A percentile compares a stretch with the other conserved stretches of the same genome.
Evolutionary conservation across 352 stramenopile genomes (phyloP).

Genomic region (Phytophthora nicotianae): DNA sequence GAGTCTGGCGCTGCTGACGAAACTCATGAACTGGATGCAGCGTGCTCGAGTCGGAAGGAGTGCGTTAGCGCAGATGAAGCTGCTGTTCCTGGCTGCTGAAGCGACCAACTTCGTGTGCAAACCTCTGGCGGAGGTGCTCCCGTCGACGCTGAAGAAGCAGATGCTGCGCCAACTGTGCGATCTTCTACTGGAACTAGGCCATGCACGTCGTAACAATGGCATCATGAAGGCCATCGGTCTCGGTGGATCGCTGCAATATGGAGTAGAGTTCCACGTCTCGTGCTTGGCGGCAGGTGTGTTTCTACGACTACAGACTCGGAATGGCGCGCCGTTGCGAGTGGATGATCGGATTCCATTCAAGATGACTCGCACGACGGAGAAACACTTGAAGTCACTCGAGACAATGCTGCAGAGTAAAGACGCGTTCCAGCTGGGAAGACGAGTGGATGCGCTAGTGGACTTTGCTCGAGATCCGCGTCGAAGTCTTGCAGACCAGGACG

Average conservation of each 20-base stretch:
- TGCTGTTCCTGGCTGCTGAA: conserved; percentile 81
- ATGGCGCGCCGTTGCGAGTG: conserved; percentile 64
- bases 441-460: conserved; percentile 73
- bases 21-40: conserved; percentile 79
- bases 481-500: conserved; percentile 84
- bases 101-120: conserved; percentile 76
- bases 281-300: conserved; percentile 80
- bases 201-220: conserved; percentile 75
- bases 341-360: conserved; percentile 83
- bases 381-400: conserved; percentile 74
- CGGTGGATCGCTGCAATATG: conserved; percentile 72
- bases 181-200: conserved; percentile 63
- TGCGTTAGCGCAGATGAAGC: conserved; percentile 78
- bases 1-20: conserved; percentile 68
- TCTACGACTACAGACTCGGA: conserved; percentile 78
- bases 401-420: conserved; percentile 79
- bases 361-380: conserved; percentile 80
- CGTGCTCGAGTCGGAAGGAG: conserved; percentile 56
- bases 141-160: conserved; percentile 74
- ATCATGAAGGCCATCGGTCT: conserved; percentile 90
- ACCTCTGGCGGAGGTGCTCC: conserved; percentile 60
- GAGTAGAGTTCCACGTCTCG: conserved; percentile 80
- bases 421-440: conserved; percentile 74
- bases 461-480: conserved; percentile 69
- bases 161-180: conserved; percentile 73